phyloP scores from a whole-genome alignment of 176 grass and related monocot genomes.

The Bromus sterilis region DNA sequence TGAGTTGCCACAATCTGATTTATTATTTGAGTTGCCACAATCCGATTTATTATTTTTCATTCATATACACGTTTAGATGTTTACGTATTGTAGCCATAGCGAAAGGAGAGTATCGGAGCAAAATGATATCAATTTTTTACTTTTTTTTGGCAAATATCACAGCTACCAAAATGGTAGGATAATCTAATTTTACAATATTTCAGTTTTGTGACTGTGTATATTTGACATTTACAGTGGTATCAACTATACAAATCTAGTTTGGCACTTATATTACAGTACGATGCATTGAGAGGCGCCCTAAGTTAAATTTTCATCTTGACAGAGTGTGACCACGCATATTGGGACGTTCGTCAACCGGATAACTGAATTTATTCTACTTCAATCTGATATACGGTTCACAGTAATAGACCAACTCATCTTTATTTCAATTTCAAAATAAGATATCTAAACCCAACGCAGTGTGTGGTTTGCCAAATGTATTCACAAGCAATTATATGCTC shows the following conservation, averaged over 20 bases:
- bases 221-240: background rate
- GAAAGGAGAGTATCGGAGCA: background rate
- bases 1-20: background rate
- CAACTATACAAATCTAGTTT: background rate
- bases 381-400: background rate
- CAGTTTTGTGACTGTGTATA: background rate
- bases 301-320: no score
- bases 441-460: background rate
- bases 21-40: background rate
- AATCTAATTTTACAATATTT: background rate
- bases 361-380: background rate
- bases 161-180: background rate
- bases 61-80: background rate
- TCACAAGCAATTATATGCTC: background rate
- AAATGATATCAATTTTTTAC: background rate
- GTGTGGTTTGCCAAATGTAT: no score
- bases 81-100: background rate
- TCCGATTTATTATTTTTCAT: background rate
- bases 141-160: background rate
- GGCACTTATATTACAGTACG: background rate
- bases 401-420: background rate
- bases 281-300: background rate
- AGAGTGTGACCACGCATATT: no score
- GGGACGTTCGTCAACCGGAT: background rate
- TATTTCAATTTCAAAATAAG: background rate